Conservation (phyloP, 805 yeast species). For the Candida manassasensis region DNA sequence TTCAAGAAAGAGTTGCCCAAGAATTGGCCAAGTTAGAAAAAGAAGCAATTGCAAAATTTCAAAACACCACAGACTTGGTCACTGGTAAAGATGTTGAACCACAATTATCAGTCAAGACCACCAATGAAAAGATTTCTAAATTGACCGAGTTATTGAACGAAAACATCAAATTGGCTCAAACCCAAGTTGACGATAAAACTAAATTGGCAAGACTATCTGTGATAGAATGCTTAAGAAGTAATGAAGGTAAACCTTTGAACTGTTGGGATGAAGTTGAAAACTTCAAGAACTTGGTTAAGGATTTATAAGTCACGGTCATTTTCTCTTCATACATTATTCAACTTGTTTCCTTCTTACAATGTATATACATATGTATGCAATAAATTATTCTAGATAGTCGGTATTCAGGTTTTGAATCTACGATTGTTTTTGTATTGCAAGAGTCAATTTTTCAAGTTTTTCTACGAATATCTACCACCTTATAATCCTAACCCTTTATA, state of each 20-base stretch:
- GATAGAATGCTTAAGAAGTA: conserved; percentile 55
- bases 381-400: no score
- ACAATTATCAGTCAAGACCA: conserved; percentile 21
- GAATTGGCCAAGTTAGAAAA: conserved; percentile 52
- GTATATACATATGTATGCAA: no score
- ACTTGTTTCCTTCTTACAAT: no score
- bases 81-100: conserved; percentile 31
- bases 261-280: conserved; percentile 78
- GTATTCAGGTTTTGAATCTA: no score
- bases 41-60: conserved; percentile 49
- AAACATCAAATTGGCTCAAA: conserved; percentile 27
- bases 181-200: conserved; percentile 35
- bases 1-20: conserved; percentile 60
- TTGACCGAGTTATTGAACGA: conserved; percentile 32
- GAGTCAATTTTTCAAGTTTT: no score
- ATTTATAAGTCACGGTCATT: conserved; percentile 33
- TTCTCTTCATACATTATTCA: no score
- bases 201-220: conserved; percentile 47
- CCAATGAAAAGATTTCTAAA: conserved; percentile 39
- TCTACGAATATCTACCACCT: no score
- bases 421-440: no score
- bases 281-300: conserved; percentile 57
- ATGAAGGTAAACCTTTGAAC: conserved; percentile 62
- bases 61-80: conserved; percentile 42
- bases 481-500: conserved; percentile 75